Evolutionary conservation across 1,284 basidiomycete genomes (phyloP), one percentile per base, ranked within the genome.

Genomic region (Butyriboletus appendiculatus): DNA sequence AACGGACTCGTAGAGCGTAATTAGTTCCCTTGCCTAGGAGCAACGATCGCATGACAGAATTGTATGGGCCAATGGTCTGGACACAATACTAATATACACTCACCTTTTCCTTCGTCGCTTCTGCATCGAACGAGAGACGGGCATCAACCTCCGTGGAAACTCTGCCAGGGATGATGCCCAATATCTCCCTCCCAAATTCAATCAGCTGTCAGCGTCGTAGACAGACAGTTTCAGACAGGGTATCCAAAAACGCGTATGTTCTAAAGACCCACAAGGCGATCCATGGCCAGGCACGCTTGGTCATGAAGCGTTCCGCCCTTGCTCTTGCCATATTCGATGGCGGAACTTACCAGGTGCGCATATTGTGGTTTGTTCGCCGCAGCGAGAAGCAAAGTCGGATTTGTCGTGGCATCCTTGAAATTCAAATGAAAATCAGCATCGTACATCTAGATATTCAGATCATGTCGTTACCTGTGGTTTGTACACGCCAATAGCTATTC

Each of bases 121-220:
- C 85, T 76, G 90, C 94, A 80, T 98, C 90, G 75, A 96, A 98
- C 51, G 96, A 98, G 56, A 98, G 85, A 61, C 89, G 86, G 49
- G 96, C 96, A 75, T 99, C 96, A 62, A 99, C 94, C 76, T 99
- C 96, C 59, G 96, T 99, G 45, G 96, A 99, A 63, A 99, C 96
- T 74, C 96, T 91, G 58, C 96, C 96, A 52, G 96, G 96, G 69
- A 99, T 94, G 74, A 98, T 93, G 62, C 82, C 79, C 59, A 99
- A 81, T 71, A 99, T 98, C 76, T 92, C 94, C 73, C 86, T 90
- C 63, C 96, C 96, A 74, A 99, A 99, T 71, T 93, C 94, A 63
- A 98, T 93, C 56, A 96, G 84, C 92, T 94, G 59, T 14, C 40
- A 20, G 20, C 3, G 18, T 32, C 6, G 11, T 32, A 32, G 30